Conservation (phyloP, 108 stramenopile genomes). For the Fistulifera solaris region DNA sequence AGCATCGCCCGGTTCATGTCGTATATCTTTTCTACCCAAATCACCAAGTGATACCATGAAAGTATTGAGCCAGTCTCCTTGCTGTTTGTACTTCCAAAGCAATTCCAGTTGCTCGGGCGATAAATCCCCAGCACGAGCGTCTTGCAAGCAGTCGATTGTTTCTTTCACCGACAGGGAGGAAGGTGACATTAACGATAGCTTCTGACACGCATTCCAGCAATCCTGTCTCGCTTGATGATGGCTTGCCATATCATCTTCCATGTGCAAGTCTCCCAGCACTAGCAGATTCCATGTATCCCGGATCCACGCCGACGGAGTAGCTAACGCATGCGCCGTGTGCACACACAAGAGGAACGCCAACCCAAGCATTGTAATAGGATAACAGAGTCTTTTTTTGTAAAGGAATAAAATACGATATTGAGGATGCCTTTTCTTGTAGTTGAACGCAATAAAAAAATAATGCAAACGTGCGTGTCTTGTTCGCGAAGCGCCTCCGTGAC, state of each 20-base stretch:
- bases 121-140: constrained; percentile 14
- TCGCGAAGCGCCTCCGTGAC: too few species aligned
- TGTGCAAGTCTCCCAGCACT: constrained; percentile 22
- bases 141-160: background rate
- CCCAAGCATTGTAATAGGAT: too few species aligned
- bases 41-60: constrained; percentile 39
- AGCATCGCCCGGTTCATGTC: constrained; percentile 11
- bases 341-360: too few species aligned
- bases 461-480: too few species aligned
- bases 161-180: constrained; percentile 2
- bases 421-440: too few species aligned
- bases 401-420: too few species aligned
- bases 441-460: too few species aligned
- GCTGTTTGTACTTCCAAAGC: constrained; percentile 7
- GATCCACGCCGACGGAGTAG: background rate
- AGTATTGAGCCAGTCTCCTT: background rate
- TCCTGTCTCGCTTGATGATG: constrained; percentile 23
- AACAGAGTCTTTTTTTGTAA: too few species aligned
- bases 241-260: constrained; percentile 28
- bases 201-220: constrained; percentile 12
- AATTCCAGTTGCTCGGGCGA: constrained; percentile 14
- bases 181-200: constrained; percentile 5
- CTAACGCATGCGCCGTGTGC: too few species aligned
- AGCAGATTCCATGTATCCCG: constrained; percentile 18
- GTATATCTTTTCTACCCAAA: constrained; percentile 27